A percentile compares a stretch with the other conserved stretches of the same genome.
These are phyloP conservation scores for Rosa hybrid DNA, from an alignment of 331 rosid genomes.

Conservation along the genomic window DNA sequence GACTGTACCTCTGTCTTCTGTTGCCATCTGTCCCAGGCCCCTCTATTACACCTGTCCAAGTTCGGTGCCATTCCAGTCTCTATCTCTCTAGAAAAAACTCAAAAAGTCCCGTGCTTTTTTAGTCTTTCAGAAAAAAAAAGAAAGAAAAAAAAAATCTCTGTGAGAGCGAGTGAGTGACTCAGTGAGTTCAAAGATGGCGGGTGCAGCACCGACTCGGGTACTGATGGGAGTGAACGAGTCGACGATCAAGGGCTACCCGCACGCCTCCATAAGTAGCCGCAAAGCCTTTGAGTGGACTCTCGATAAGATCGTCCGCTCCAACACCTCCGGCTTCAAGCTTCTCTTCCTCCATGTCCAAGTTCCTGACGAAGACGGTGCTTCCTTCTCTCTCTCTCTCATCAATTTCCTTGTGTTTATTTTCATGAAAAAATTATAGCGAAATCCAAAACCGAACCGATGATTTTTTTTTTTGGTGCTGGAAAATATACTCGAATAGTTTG, in stretches of 20 bases:
- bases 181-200: slow-evolving; percentile 36
- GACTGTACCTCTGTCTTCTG: neutral
- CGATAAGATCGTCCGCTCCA: slow-evolving; percentile 73
- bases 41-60: neutral
- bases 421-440: neutral
- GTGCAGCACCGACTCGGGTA: slow-evolving; percentile 63
- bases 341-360: slow-evolving; percentile 86
- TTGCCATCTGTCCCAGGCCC: neutral
- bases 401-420: slow-evolving; percentile 16
- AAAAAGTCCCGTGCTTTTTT: too few species aligned
- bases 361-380: slow-evolving; percentile 84
- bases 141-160: too few species aligned
- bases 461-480: neutral
- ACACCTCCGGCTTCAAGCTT: slow-evolving; percentile 63
- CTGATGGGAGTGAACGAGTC: slow-evolving; percentile 91
- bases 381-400: neutral
- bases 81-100: too few species aligned
- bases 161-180: slow-evolving; percentile 13
- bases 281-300: slow-evolving; percentile 93
- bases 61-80: too few species aligned
- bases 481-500: neutral
- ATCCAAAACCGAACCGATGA: neutral
- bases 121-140: too few species aligned
- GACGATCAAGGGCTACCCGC: slow-evolving; percentile 81
- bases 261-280: slow-evolving; percentile 87